A percentile compares a stretch with the other conserved stretches of the same genome.
Evolutionary conservation across 1,139 yeast species (phyloP).

Genomic region (Hansenula sp.): DNA sequence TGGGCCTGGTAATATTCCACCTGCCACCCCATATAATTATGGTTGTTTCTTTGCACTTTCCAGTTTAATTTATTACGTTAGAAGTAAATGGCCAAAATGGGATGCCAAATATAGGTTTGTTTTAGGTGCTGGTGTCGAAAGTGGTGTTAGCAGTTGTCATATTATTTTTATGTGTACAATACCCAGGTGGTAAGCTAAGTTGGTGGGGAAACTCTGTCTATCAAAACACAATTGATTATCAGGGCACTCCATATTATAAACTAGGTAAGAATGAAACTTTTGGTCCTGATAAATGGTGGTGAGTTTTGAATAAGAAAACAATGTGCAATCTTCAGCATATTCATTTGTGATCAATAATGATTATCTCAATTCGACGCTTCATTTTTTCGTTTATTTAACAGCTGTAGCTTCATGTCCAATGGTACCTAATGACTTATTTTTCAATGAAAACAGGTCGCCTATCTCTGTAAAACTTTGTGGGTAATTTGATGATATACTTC

Average conservation of each 20-base stretch:
- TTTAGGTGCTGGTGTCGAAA: constrained; percentile 52
- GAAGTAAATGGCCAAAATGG: constrained; percentile 31
- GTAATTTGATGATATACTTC: too few relatives aligned
- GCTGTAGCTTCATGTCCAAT: too few relatives aligned
- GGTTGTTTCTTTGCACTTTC: constrained; percentile 45
- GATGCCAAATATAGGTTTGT: constrained; percentile 38
- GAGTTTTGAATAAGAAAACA: too few relatives aligned
- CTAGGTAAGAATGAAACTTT: constrained; percentile 33
- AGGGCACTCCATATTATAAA: constrained; percentile 26
- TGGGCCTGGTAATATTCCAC: constrained; percentile 38
- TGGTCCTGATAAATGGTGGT: constrained; percentile 40
- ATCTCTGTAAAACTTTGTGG: too few relatives aligned
- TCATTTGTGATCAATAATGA: too few relatives aligned
- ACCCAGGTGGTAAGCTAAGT: constrained; percentile 19
- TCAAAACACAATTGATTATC: constrained; percentile 29
- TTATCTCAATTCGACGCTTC: too few relatives aligned
- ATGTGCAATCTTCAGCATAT: too few relatives aligned
- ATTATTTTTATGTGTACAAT: constrained; percentile 19
- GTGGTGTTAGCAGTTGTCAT: constrained; percentile 53
- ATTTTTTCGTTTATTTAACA: too few relatives aligned
- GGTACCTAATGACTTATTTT: too few relatives aligned
- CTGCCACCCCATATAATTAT: constrained; percentile 45
- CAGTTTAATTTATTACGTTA: constrained; percentile 29
- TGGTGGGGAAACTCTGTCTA: constrained; percentile 54
- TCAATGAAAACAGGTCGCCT: too few relatives aligned